Percentiles rank a stretch among this genome's conserved stretches.
Evolutionary conservation across 129 eudicot species (phyloP).

Genomic region (Saussurea involucrata): DNA sequence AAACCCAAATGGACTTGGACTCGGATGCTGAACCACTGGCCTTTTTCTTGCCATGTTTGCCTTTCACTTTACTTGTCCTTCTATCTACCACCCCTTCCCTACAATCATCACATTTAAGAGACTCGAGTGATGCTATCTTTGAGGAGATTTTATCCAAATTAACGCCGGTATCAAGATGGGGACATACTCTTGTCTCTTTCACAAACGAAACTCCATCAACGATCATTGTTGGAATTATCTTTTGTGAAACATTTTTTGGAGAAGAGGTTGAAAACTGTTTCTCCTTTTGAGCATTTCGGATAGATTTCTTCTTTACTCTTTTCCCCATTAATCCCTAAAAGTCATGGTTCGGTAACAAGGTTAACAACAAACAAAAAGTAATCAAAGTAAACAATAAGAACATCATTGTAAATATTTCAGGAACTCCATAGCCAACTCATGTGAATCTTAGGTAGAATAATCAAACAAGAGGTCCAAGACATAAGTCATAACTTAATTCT

Average conservation of each 20-base stretch:
- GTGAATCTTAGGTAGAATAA: background rate
- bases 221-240: conserved; percentile 10
- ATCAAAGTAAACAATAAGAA: background rate
- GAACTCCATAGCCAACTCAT: background rate
- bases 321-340: conserved; percentile 69
- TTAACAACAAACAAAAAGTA: background rate
- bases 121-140: conserved; percentile 38
- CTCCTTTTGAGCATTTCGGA: conserved; percentile 54
- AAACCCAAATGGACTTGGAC: conserved; percentile 73
- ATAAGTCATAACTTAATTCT: background rate
- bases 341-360: background rate
- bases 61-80: conserved; percentile 48
- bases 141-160: conserved; percentile 48
- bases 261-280: conserved; percentile 33
- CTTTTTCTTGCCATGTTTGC: conserved; percentile 69
- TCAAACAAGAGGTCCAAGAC: background rate
- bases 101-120: conserved; percentile 70
- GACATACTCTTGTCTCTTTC: conserved; percentile 50
- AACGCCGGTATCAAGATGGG: conserved; percentile 60
- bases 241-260: conserved; percentile 29
- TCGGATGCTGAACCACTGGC: conserved; percentile 43
- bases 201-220: conserved; percentile 28
- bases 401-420: background rate
- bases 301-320: conserved; percentile 59
- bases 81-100: conserved; percentile 54